These are phyloP conservation scores for Oenanthe javanica DNA, from an alignment of 140 eudicot species.

Conservation along the genomic window DNA sequence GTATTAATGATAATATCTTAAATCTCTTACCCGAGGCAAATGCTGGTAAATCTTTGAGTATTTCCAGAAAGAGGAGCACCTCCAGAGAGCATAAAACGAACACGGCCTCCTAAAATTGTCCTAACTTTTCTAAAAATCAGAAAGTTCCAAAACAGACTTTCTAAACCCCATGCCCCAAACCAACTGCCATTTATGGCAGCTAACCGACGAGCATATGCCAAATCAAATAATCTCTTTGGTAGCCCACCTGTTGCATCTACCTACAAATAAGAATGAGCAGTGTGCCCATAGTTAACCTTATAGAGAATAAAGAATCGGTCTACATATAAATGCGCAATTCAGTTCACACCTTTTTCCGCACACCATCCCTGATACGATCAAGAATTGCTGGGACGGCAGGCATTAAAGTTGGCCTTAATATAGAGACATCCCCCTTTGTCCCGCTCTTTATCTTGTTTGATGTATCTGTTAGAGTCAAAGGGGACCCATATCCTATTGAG, in stretches of 20 bases:
- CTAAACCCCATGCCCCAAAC: slow-evolving; percentile 95
- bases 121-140: slow-evolving; percentile 68
- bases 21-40: slow-evolving; percentile 74
- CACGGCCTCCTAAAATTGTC: slow-evolving; percentile 88
- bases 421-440: slow-evolving; percentile 90
- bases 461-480: slow-evolving; percentile 91
- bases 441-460: slow-evolving; percentile 84
- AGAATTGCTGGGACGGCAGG: slow-evolving; percentile 97
- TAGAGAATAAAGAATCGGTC: neutral
- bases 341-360: slow-evolving; percentile 69
- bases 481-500: slow-evolving; percentile 88
- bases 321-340: neutral
- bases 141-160: slow-evolving; percentile 71
- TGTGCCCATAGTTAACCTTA: neutral
- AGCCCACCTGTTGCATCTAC: slow-evolving; percentile 89
- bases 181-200: slow-evolving; percentile 85
- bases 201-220: slow-evolving; percentile 65
- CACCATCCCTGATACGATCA: slow-evolving; percentile 97
- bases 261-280: slow-evolving; percentile 33
- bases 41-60: slow-evolving; percentile 94
- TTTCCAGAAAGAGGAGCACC: slow-evolving; percentile 94
- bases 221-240: slow-evolving; percentile 60
- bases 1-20: neutral
- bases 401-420: slow-evolving; percentile 67
- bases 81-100: slow-evolving; percentile 84